A percentile compares a stretch with the other conserved stretches of the same genome.
Conservation (phyloP, 1,284 basidiomycete genomes). For the Irpex lacteus region DNA sequence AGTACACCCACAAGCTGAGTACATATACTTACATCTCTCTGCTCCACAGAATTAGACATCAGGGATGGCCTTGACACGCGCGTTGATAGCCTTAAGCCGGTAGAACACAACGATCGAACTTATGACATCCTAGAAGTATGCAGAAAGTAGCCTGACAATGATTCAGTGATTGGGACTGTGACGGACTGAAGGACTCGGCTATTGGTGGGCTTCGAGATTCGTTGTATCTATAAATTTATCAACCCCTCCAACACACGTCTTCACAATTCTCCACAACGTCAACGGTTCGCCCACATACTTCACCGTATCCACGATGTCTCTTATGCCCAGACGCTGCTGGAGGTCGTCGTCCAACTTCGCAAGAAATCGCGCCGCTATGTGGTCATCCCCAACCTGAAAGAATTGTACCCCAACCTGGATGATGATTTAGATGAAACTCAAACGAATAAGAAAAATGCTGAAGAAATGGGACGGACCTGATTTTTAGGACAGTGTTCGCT, state of each 20-base stretch:
- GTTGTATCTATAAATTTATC: conserved; percentile 31
- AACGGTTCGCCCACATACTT: conserved; percentile 41
- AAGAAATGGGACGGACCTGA: not conserved
- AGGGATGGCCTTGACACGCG: no score
- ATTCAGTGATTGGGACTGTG: no score
- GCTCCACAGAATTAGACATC: no score
- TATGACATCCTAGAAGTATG: no score
- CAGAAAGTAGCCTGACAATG: no score
- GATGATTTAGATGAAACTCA: not conserved
- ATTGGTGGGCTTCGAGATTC: no score
- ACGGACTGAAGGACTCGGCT: no score
- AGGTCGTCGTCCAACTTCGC: conserved; percentile 35
- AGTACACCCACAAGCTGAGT: no score
- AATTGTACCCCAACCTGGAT: conserved; percentile 55
- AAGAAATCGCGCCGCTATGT: conserved; percentile 43
- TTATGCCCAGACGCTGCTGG: conserved; percentile 3
- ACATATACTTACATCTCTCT: no score
- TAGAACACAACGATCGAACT: no score
- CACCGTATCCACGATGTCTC: conserved; percentile 66
- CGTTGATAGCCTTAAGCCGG: no score
- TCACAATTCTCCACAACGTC: conserved; percentile 43
- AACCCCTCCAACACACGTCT: conserved; percentile 57
- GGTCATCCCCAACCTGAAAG: conserved; percentile 53
- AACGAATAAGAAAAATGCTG: not conserved
- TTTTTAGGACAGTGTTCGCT: conserved; percentile 25